A percentile compares a stretch with the other conserved stretches of the same genome.
phyloP scores from a whole-genome alignment of 2,329 filamentous ascomycete genomes.

The Pestalotiopsis sp. region DNA sequence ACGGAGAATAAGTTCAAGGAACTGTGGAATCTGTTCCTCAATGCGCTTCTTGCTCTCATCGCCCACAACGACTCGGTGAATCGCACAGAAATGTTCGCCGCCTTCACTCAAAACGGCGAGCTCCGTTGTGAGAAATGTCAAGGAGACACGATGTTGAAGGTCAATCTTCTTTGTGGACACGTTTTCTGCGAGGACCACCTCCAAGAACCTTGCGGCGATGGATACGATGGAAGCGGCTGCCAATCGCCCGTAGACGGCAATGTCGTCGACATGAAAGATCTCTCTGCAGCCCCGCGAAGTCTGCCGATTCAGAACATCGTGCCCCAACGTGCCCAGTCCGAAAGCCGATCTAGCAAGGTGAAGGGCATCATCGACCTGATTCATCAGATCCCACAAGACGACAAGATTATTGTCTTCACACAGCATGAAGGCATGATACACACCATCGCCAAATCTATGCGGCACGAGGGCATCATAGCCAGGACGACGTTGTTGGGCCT shows the following conservation, averaged over 20 bases:
- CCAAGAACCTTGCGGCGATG: conserved; percentile 20
- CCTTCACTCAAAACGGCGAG: not conserved
- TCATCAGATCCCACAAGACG: conserved; percentile 15
- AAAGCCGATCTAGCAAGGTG: conserved; percentile 22
- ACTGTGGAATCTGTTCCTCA: not conserved
- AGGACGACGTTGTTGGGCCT: conserved; percentile 10
- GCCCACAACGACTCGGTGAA: not conserved
- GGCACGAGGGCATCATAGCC: conserved; percentile 16
- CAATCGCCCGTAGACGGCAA: conserved; percentile 13
- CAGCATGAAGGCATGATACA: conserved; percentile 33
- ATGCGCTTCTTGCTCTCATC: not conserved
- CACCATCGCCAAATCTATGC: conserved; percentile 26
- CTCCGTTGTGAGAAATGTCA: conserved; percentile 3
- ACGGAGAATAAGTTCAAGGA: conserved; percentile 8
- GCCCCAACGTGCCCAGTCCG: not conserved
- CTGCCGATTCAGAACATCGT: not conserved
- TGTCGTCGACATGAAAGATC: conserved; percentile 12
- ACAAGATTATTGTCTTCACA: conserved; percentile 39
- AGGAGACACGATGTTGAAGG: conserved; percentile 14
- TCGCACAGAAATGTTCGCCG: not conserved
- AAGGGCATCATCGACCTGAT: conserved; percentile 22
- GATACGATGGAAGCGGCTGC: conserved; percentile 12
- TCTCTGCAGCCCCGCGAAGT: not conserved
- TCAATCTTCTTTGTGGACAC: not conserved
- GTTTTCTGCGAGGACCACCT: not conserved